These are phyloP conservation scores for Harrya chromipes DNA, from an alignment of 768 basidiomycete genomes.

Conservation along the genomic window DNA sequence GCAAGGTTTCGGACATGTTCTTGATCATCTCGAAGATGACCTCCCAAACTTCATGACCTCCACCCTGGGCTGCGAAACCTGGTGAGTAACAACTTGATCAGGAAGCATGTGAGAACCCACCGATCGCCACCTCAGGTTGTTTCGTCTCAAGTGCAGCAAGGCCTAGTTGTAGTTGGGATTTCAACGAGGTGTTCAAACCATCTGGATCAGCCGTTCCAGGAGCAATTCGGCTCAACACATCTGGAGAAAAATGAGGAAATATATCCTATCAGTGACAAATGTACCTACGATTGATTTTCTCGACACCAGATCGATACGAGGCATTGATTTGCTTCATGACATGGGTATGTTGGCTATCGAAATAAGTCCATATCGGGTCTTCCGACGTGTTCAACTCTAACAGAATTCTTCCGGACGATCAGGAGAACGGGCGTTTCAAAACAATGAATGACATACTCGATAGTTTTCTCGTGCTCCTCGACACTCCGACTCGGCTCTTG, in stretches of 20 bases:
- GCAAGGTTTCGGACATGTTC: slow-evolving; percentile 79
- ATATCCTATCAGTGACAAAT: slow-evolving; percentile 2
- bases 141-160: slow-evolving; percentile 60
- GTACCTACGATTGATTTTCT: slow-evolving; percentile 46
- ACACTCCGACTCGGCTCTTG: slow-evolving; percentile 75
- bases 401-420: slow-evolving; percentile 57
- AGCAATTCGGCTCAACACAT: slow-evolving; percentile 41
- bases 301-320: slow-evolving; percentile 50
- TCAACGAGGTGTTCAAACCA: slow-evolving; percentile 41
- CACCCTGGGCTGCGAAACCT: slow-evolving; percentile 53
- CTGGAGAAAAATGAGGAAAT: slow-evolving; percentile 31
- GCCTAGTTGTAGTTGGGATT: slow-evolving; percentile 58
- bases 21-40: slow-evolving; percentile 77
- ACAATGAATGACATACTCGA: slow-evolving; percentile 62
- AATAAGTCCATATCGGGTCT: slow-evolving; percentile 94
- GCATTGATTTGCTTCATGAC: slow-evolving; percentile 77
- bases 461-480: slow-evolving; percentile 95
- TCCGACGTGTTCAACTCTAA: slow-evolving; percentile 83
- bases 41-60: slow-evolving; percentile 79
- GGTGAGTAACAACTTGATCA: neutral
- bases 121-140: slow-evolving; percentile 56
- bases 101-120: slow-evolving; percentile 36
- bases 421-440: slow-evolving; percentile 3
- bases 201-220: slow-evolving; percentile 37
- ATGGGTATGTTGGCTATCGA: slow-evolving; percentile 88